These are phyloP conservation scores for Tetradesmus lagerheimii DNA, from an alignment of 139 green algal genomes.

Conservation along the genomic window DNA sequence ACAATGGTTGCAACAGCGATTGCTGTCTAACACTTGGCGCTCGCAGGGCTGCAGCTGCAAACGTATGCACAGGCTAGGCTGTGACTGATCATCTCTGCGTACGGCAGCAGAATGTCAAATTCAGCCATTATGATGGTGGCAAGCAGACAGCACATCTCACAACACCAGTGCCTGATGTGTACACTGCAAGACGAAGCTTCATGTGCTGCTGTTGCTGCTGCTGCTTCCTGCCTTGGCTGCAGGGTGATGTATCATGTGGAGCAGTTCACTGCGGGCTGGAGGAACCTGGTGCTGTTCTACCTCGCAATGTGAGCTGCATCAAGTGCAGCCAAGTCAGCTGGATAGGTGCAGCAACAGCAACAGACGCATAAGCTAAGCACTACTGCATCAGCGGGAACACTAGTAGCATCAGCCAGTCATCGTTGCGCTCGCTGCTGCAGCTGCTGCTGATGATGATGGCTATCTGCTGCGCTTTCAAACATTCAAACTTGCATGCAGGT, in stretches of 20 bases:
- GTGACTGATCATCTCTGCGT: too few relatives aligned
- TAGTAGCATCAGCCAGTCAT: neutral
- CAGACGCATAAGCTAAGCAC: neutral
- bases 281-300: neutral
- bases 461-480: neutral
- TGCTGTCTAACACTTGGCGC: too few relatives aligned
- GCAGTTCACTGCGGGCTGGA: neutral
- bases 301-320: neutral
- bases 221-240: neutral
- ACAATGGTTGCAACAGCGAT: too few relatives aligned
- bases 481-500: conserved; percentile 1
- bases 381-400: neutral
- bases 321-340: neutral
- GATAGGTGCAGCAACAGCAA: neutral
- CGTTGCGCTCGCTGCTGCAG: neutral
- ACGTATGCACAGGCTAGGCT: too few relatives aligned
- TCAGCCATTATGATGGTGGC: too few relatives aligned
- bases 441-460: neutral
- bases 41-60: too few relatives aligned
- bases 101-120: too few relatives aligned
- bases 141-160: too few relatives aligned
- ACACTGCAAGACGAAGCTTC: too few relatives aligned
- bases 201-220: neutral
- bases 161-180: too few relatives aligned
- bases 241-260: neutral